Evolutionary conservation across 495 filamentous ascomycete species (phyloP).

Genomic region (Astrothelium subdiscretum): DNA sequence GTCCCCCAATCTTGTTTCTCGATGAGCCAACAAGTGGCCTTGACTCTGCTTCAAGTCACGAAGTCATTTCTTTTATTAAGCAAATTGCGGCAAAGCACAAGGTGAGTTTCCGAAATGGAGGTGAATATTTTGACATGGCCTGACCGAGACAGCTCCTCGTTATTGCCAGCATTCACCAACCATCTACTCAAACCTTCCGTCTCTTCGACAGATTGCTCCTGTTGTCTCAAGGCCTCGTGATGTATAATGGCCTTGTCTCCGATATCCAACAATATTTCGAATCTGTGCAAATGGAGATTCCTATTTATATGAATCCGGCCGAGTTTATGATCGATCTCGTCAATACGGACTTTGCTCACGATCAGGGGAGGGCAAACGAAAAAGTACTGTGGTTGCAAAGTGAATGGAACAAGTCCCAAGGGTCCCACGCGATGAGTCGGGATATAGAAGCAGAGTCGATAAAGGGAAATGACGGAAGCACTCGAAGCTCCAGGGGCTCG

Average conservation of each 20-base stretch:
- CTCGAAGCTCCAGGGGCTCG: conserved; percentile 21
- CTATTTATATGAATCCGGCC: conserved; percentile 60
- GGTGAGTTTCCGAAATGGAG: conserved; percentile 27
- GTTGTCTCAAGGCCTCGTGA: conserved; percentile 53
- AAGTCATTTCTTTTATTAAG: conserved; percentile 54
- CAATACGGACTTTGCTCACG: conserved; percentile 57
- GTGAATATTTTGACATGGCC: neutral
- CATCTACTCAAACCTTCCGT: conserved; percentile 61
- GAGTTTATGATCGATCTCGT: conserved; percentile 65
- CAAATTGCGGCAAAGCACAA: conserved; percentile 54
- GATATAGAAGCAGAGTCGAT: conserved; percentile 19
- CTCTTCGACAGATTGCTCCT: conserved; percentile 71
- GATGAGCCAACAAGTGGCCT: conserved; percentile 76
- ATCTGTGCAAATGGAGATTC: conserved; percentile 45
- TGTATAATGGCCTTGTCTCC: conserved; percentile 53
- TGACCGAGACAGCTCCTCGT: conserved; percentile 44
- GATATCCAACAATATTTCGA: conserved; percentile 47
- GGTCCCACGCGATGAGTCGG: conserved; percentile 5
- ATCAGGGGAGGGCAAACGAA: conserved; percentile 30
- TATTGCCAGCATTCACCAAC: conserved; percentile 73
- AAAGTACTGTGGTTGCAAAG: conserved; percentile 33
- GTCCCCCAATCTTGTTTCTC: conserved; percentile 65
- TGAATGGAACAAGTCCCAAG: conserved; percentile 31
- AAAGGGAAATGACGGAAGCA: conserved; percentile 15
- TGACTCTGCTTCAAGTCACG: conserved; percentile 57